phyloP scores from a whole-genome alignment of 441 rosid genomes.

The Pelargonium cotyledonis region DNA sequence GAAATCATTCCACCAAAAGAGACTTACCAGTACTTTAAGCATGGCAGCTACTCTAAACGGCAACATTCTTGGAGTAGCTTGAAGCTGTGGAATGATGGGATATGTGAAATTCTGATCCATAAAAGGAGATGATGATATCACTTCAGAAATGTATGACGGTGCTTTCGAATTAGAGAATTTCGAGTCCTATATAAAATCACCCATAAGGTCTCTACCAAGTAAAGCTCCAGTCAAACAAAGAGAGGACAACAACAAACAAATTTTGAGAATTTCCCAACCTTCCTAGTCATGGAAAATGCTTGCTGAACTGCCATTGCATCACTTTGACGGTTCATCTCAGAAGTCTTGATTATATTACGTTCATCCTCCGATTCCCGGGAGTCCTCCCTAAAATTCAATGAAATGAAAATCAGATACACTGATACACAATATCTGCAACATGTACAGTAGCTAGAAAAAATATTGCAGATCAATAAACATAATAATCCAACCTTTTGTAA shows the following conservation, averaged over 20 bases:
- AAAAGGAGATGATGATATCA: slow-evolving; percentile 56
- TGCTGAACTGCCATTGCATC: slow-evolving; percentile 91
- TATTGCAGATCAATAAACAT: slow-evolving; percentile 16
- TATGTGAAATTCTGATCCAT: slow-evolving; percentile 35
- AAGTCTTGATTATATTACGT: slow-evolving; percentile 31
- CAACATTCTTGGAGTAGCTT: slow-evolving; percentile 51
- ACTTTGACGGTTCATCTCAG: slow-evolving; percentile 63
- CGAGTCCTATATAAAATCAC: slow-evolving; percentile 45
- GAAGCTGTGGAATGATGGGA: slow-evolving; percentile 73
- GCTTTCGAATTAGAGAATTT: slow-evolving; percentile 45
- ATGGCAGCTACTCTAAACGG: slow-evolving; percentile 85
- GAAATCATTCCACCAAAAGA: background rate
- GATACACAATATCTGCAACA: slow-evolving; percentile 7
- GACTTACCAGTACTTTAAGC: slow-evolving; percentile 77
- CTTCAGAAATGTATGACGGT: slow-evolving; percentile 59
- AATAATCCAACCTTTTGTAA: slow-evolving; percentile 56
- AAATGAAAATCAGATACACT: slow-evolving; percentile 16
- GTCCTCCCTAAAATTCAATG: slow-evolving; percentile 52
- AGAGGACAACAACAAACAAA: slow-evolving; percentile 10
- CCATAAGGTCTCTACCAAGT: slow-evolving; percentile 21
- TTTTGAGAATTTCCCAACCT: slow-evolving; percentile 36
- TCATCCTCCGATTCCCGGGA: slow-evolving; percentile 35
- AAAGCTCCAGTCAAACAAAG: slow-evolving; percentile 7
- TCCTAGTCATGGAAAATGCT: slow-evolving; percentile 63
- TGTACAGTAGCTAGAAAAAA: slow-evolving; percentile 10